Conservation (phyloP, 257 asterid species). For the Gentiana macrophylla region DNA sequence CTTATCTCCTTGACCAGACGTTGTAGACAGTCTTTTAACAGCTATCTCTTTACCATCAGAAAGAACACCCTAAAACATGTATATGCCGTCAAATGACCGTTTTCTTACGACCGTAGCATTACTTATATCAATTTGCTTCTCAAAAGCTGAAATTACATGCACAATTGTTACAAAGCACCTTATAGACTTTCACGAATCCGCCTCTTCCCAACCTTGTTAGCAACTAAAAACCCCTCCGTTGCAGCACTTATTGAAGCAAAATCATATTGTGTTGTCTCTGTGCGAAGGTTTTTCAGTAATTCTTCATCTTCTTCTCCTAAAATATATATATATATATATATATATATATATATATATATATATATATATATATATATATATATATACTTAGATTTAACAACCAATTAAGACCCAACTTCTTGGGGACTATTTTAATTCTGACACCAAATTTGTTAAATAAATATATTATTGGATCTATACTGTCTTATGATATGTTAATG, state of each 20-base stretch:
- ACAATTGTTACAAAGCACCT: constrained; percentile 9
- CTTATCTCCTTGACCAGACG: constrained; percentile 15
- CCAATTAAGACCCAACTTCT: background rate
- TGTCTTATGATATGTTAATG: no score
- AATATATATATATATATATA: no score
- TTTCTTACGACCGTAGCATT: background rate
- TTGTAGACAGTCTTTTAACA: constrained; percentile 18
- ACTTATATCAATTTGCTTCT: background rate
- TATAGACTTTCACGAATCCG: constrained; percentile 29
- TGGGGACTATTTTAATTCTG: no score
- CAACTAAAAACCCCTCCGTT: constrained; percentile 14
- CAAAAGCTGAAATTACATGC: background rate
- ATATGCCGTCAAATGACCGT: background rate
- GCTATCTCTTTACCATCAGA: constrained; percentile 17
- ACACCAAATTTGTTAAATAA: no score
- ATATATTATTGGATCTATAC: no score
- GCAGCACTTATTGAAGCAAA: constrained; percentile 16
- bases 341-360: no score
- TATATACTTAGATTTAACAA: background rate
- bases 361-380: no score
- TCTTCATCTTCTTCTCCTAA: constrained; percentile 1
- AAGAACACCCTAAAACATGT: constrained; percentile 10
- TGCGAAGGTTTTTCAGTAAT: background rate
- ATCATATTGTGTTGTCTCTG: constrained; percentile 13
- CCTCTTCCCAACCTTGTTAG: constrained; percentile 22